Conservation (phyloP, 1,284 basidiomycete species). For the Microbotryomycetes sp. region DNA sequence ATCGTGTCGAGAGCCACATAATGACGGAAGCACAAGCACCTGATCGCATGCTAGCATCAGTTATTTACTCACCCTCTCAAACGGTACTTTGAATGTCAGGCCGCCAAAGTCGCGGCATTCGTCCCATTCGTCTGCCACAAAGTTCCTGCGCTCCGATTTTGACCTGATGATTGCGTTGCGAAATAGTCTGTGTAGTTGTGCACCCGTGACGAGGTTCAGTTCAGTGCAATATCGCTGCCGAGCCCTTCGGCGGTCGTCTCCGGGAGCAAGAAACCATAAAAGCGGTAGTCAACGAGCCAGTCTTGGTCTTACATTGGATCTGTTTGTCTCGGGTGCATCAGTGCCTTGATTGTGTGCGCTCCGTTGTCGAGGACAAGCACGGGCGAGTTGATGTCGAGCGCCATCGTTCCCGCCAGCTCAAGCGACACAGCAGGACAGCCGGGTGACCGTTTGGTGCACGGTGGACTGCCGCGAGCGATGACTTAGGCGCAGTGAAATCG, state of each 20-base stretch:
- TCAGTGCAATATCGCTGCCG: no score
- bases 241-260: no score
- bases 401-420: no score
- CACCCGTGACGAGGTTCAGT: constrained; percentile 7
- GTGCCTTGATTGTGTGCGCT: constrained; percentile 69
- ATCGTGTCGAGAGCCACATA: no score
- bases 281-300: no score
- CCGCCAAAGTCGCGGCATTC: constrained; percentile 67
- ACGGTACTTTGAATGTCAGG: constrained; percentile 69
- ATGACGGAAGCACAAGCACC: background rate
- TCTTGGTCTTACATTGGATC: background rate
- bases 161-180: constrained; percentile 73
- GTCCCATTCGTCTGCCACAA: constrained; percentile 68
- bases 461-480: no score
- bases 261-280: no score
- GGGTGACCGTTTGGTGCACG: no score
- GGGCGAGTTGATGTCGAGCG: constrained; percentile 34
- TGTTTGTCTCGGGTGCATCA: constrained; percentile 36
- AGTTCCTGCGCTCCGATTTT: constrained; percentile 66
- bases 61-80: constrained; percentile 75
- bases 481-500: no score
- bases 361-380: constrained; percentile 76
- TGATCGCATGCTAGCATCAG: background rate
- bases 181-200: constrained; percentile 50
- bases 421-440: no score